Percentiles rank a stretch among this genome's conserved stretches.
phyloP scores from a whole-genome alignment of 805 yeast species.

The Candida coleopterorum region DNA sequence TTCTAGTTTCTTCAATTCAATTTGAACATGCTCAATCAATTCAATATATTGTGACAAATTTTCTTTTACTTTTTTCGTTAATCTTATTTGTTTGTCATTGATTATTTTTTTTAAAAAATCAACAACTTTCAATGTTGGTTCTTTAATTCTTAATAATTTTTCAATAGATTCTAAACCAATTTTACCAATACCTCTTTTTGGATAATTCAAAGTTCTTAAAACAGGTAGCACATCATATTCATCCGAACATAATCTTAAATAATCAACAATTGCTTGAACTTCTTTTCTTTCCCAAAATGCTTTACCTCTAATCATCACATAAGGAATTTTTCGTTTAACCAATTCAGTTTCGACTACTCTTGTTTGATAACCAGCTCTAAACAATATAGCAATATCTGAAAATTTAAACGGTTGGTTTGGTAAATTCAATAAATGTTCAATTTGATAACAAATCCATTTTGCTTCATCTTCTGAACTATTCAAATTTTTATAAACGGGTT shows the following conservation, averaged over 20 bases:
- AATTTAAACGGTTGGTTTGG: conserved; percentile 41
- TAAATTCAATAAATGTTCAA: conserved; percentile 42
- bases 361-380: conserved; percentile 60
- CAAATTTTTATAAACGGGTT: conserved; percentile 43
- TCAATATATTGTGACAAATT: conserved; percentile 14
- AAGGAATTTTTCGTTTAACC: conserved; percentile 53
- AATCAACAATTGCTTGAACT: conserved; percentile 56
- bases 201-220: conserved; percentile 52
- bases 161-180: conserved; percentile 39
- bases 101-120: conserved; percentile 8
- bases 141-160: conserved; percentile 9
- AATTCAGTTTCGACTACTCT: conserved; percentile 62
- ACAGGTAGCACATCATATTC: conserved; percentile 58
- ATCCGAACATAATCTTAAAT: conserved; percentile 57
- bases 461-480: conserved; percentile 51
- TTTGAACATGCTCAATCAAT: conserved; percentile 8
- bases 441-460: conserved; percentile 50
- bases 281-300: conserved; percentile 80
- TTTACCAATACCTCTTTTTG: conserved; percentile 66
- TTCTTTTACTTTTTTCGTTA: conserved; percentile 3
- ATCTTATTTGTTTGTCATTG: neutral
- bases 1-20: neutral
- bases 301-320: conserved; percentile 62
- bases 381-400: conserved; percentile 68
- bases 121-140: conserved; percentile 4